Evolutionary conservation across 257 asterid genomes (phyloP).

Genomic region (Pogostemon cablin): DNA sequence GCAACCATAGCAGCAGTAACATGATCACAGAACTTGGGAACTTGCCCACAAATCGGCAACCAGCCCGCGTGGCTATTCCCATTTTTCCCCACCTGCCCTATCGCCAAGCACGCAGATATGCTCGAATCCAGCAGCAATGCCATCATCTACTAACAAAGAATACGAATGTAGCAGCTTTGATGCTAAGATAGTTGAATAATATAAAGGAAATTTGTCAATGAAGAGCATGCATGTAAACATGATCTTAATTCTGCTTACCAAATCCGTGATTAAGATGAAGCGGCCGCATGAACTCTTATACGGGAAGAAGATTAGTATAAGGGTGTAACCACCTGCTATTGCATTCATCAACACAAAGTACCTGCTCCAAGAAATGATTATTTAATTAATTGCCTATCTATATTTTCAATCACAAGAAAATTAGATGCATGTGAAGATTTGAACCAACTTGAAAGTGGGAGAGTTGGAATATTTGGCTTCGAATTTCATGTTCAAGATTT

Average conservation of each 20-base stretch:
- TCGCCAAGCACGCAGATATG: constrained; percentile 69
- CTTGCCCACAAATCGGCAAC: constrained; percentile 86
- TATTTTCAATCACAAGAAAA: neutral
- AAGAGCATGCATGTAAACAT: too few species aligned
- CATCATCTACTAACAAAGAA: constrained; percentile 45
- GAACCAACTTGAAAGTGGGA: constrained; percentile 67
- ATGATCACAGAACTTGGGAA: constrained; percentile 76
- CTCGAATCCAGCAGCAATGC: constrained; percentile 71
- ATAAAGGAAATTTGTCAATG: too few species aligned
- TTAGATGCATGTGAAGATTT: neutral
- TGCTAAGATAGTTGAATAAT: too few species aligned
- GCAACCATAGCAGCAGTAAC: constrained; percentile 61
- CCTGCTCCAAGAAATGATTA: constrained; percentile 39
- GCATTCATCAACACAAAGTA: constrained; percentile 70
- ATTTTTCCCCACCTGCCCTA: constrained; percentile 73
- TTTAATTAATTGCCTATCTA: neutral
- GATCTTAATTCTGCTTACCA: constrained; percentile 42
- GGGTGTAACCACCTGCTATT: constrained; percentile 61
- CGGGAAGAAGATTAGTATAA: constrained; percentile 59
- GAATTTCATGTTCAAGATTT: constrained; percentile 61
- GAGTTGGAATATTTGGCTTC: constrained; percentile 71
- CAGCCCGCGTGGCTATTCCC: constrained; percentile 88
- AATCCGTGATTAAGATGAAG: constrained; percentile 58
- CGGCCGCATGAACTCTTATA: constrained; percentile 49
- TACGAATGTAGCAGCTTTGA: too few species aligned